phyloP scores from a whole-genome alignment of 192 early-diverging fungal species.

The Physocladia obscura region DNA sequence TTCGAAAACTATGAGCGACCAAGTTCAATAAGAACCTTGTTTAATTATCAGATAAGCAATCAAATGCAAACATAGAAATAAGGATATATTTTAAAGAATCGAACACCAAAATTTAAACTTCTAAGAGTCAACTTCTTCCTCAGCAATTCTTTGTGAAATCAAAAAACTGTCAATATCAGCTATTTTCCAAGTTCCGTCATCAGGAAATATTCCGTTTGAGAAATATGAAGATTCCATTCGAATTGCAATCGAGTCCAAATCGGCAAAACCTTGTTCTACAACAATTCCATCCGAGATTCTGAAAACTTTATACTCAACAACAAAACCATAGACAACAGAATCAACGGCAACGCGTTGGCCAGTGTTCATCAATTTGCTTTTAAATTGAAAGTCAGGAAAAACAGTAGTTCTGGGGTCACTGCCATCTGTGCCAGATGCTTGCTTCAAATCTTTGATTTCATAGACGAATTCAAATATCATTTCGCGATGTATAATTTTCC shows the following conservation, averaged over 20 bases:
- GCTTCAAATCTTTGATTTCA: background rate
- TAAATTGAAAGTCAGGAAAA: slow-evolving; percentile 4
- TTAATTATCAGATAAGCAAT: too few relatives aligned
- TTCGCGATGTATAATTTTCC: background rate
- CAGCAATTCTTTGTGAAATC: background rate
- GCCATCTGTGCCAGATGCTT: background rate
- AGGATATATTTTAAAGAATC: too few relatives aligned
- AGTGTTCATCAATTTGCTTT: background rate
- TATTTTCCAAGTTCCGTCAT: slow-evolving; percentile 7
- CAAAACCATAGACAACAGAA: background rate
- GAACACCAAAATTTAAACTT: too few relatives aligned
- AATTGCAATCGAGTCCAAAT: slow-evolving; percentile 19
- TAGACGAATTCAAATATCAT: slow-evolving; percentile 9
- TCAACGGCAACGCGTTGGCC: slow-evolving; percentile 1
- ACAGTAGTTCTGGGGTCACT: background rate
- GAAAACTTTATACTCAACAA: background rate
- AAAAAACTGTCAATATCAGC: slow-evolving; percentile 17
- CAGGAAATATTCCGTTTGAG: background rate
- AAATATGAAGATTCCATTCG: slow-evolving; percentile 13
- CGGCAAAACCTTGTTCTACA: background rate
- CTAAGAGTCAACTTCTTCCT: too few relatives aligned
- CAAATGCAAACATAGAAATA: too few relatives aligned
- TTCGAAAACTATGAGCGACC: too few relatives aligned
- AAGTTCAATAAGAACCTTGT: too few relatives aligned
- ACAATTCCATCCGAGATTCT: background rate